Conservation (phyloP, 768 basidiomycete species). For the Strobilomyces dryophilus region DNA sequence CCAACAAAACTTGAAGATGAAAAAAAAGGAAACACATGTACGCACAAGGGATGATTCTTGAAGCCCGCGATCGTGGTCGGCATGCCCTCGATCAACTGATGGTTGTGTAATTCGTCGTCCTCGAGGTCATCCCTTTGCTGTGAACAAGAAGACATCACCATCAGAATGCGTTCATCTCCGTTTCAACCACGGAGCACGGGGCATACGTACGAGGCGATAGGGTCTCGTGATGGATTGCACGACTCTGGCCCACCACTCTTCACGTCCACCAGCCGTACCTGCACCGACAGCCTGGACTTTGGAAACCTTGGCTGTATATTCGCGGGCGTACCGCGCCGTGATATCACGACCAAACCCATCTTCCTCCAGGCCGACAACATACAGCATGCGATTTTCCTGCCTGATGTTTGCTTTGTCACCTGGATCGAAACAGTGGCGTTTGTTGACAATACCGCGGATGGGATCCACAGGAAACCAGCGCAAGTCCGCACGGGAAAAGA, state of each 20-base stretch:
- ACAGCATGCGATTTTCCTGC: constrained; percentile 82
- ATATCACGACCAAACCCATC: constrained; percentile 91
- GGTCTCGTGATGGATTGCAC: constrained; percentile 61
- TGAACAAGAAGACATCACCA: neutral
- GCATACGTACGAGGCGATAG: constrained; percentile 68
- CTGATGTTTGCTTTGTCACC: constrained; percentile 29
- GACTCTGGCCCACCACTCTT: constrained; percentile 84
- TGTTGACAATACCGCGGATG: constrained; percentile 73
- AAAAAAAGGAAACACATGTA: neutral
- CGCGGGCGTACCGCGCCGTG: constrained; percentile 81
- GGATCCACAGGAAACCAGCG: constrained; percentile 95
- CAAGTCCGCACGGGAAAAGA: constrained; percentile 87
- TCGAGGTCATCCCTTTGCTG: constrained; percentile 92
- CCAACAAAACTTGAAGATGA: constrained; percentile 10
- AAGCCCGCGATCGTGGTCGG: constrained; percentile 87
- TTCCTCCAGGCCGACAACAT: constrained; percentile 93
- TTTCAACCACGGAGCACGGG: constrained; percentile 12
- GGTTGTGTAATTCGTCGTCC: constrained; percentile 78
- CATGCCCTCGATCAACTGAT: constrained; percentile 87
- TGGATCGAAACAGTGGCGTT: constrained; percentile 78
- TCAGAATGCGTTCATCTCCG: constrained; percentile 18
- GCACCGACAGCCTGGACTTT: constrained; percentile 66
- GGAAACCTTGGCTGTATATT: constrained; percentile 75
- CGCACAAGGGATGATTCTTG: constrained; percentile 90
- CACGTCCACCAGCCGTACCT: constrained; percentile 49